Percentiles rank a stretch among this genome's conserved stretches.
Conservation (phyloP, 768 basidiomycete species). For the Lactarius hengduanensis region DNA sequence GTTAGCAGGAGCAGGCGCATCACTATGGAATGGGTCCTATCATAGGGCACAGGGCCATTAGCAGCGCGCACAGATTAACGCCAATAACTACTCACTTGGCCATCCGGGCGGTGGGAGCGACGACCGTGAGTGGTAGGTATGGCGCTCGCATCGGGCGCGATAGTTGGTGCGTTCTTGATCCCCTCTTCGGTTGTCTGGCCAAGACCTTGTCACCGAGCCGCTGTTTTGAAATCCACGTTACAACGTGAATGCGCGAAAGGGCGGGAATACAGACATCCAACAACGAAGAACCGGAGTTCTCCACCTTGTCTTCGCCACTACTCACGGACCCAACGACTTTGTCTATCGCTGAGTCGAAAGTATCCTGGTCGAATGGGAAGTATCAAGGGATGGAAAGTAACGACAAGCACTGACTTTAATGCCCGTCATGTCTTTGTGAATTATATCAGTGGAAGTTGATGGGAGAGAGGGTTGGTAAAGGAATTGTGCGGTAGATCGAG, state of each 20-base stretch:
- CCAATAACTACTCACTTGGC: no score
- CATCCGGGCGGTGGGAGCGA: no score
- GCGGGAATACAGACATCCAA: slow-evolving; percentile 3
- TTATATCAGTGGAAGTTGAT: neutral
- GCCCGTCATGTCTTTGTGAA: slow-evolving; percentile 5
- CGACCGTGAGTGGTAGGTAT: no score
- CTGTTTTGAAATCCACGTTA: neutral
- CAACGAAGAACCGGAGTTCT: neutral
- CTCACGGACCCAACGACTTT: neutral
- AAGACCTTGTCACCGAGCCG: no score
- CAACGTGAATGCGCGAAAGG: neutral
- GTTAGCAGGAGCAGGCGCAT: neutral
- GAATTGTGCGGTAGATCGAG: neutral
- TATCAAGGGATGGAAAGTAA: neutral
- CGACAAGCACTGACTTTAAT: slow-evolving; percentile 4
- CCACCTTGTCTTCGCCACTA: neutral
- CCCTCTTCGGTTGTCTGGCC: no score
- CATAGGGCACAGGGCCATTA: slow-evolving; percentile 3
- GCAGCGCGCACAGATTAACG: neutral
- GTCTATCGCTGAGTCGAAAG: neutral
- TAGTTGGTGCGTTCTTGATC: no score
- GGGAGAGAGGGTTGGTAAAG: neutral
- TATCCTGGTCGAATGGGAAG: neutral
- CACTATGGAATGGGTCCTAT: slow-evolving; percentile 16
- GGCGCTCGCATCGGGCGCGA: no score